Conservation (phyloP, 805 yeast genomes). For the Cyberlindnera mycetangii region DNA sequence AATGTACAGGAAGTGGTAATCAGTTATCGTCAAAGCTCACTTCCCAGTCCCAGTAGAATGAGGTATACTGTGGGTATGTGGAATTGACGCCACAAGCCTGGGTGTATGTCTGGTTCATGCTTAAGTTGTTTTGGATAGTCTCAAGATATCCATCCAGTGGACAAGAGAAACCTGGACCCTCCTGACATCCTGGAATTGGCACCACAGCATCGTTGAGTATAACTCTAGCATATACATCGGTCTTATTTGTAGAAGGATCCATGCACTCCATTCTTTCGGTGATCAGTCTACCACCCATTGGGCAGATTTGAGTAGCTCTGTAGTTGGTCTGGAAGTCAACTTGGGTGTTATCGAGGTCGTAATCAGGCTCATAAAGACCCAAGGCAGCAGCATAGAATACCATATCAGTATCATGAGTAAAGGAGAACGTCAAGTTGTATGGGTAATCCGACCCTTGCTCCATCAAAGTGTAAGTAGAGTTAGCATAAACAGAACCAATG, state of each 20-base stretch:
- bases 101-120: slow-evolving; percentile 28
- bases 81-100: slow-evolving; percentile 31
- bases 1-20: neutral
- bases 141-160: slow-evolving; percentile 34
- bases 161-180: slow-evolving; percentile 55
- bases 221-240: slow-evolving; percentile 41
- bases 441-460: slow-evolving; percentile 47
- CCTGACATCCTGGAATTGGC: slow-evolving; percentile 45
- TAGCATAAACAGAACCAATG: slow-evolving; percentile 59
- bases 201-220: slow-evolving; percentile 53
- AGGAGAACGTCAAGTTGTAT: slow-evolving; percentile 59
- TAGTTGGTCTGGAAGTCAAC: slow-evolving; percentile 47
- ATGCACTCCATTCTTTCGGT: slow-evolving; percentile 47
- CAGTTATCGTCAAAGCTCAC: slow-evolving; percentile 22
- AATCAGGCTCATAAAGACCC: slow-evolving; percentile 43
- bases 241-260: slow-evolving; percentile 30
- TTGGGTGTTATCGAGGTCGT: slow-evolving; percentile 40
- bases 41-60: slow-evolving; percentile 26
- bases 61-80: slow-evolving; percentile 18
- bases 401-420: slow-evolving; percentile 73
- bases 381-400: slow-evolving; percentile 60
- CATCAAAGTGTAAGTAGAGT: slow-evolving; percentile 48
- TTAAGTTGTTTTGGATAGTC: slow-evolving; percentile 31
- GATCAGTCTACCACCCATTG: slow-evolving; percentile 55
- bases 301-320: slow-evolving; percentile 47